Percentiles rank a stretch among this genome's conserved stretches.
Evolutionary conservation across 2,329 filamentous ascomycete species (phyloP).

Genomic region (Trichoderma brevicompactum): DNA sequence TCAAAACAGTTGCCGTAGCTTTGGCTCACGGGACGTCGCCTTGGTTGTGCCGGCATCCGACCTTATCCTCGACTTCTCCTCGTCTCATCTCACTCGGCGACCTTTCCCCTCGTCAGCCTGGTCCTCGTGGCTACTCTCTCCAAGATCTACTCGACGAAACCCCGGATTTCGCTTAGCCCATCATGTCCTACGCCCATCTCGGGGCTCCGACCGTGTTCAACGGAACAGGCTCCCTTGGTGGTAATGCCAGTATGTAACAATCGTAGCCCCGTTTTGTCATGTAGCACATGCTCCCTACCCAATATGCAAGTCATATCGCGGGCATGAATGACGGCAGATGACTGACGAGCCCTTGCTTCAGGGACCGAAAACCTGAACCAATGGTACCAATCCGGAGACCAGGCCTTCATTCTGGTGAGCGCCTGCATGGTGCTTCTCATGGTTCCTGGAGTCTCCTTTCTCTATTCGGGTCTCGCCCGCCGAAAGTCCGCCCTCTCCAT

Average conservation of each 20-base stretch:
- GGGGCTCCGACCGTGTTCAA: conserved; percentile 65
- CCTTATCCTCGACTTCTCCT: conserved; percentile 9
- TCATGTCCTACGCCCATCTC: conserved; percentile 64
- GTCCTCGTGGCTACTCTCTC: conserved; percentile 27
- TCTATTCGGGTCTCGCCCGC: conserved; percentile 96
- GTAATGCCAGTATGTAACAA: conserved; percentile 71
- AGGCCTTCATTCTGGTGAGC: conserved; percentile 88
- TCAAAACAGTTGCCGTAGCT: conserved; percentile 15
- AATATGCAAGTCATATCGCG: conserved; percentile 19
- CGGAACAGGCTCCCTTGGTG: conserved; percentile 70
- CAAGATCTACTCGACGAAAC: conserved; percentile 16
- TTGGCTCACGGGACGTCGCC: conserved; percentile 27
- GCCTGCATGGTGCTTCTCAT: conserved; percentile 95
- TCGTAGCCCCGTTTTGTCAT: background rate
- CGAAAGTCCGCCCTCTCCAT: conserved; percentile 96
- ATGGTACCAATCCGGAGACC: conserved; percentile 91
- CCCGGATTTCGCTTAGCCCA: conserved; percentile 31
- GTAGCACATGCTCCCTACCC: conserved; percentile 14
- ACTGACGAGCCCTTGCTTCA: conserved; percentile 43
- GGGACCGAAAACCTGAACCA: conserved; percentile 89
- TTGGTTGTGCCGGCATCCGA: conserved; percentile 26
- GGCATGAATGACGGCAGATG: background rate
- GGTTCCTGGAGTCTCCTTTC: conserved; percentile 94
- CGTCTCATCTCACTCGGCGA: conserved; percentile 8
- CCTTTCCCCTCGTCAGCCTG: background rate